Conservation (phyloP, 179 eudicot genomes). For the Monotropa hypopitys region DNA sequence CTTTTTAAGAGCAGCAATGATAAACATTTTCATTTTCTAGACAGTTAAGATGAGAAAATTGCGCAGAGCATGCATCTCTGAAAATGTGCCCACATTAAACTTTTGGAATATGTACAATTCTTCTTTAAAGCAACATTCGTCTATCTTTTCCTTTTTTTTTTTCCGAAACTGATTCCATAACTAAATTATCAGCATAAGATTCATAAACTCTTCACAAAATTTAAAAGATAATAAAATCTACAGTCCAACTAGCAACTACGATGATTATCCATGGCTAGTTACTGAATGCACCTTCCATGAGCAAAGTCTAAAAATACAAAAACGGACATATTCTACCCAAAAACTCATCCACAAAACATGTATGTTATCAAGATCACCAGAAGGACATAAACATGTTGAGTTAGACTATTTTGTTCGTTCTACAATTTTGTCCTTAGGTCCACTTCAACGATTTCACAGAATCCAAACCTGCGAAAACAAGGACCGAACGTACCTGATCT, state of each 20-base stretch:
- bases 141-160: background rate
- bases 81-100: background rate
- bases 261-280: background rate
- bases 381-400: background rate
- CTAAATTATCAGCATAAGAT: background rate
- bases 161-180: background rate
- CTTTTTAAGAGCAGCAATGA: background rate
- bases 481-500: slow-evolving; percentile 21
- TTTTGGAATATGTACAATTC: background rate
- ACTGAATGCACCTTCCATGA: background rate
- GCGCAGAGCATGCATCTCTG: background rate
- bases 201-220: background rate
- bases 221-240: no score
- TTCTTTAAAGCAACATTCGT: background rate
- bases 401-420: background rate
- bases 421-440: background rate
- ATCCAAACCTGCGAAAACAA: background rate
- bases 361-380: background rate
- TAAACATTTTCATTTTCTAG: background rate
- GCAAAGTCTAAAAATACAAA: background rate
- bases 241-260: background rate
- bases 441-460: background rate
- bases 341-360: background rate
- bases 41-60: background rate
- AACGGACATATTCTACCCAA: background rate